Evolutionary conservation across 345 rosid species (phyloP).

Genomic region (Durio zibethinus): DNA sequence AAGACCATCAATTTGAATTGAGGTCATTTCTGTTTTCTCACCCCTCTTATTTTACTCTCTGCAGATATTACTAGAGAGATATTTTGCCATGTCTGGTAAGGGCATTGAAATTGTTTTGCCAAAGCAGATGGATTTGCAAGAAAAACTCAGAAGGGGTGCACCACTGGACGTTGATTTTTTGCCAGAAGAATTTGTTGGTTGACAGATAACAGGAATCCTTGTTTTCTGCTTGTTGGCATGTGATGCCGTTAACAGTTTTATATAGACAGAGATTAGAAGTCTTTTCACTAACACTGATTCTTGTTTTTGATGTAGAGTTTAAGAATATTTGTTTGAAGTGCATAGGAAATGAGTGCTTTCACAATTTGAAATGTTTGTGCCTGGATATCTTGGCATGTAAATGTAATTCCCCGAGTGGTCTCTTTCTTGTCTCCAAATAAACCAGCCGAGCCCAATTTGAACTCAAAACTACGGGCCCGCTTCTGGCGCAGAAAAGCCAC

Average conservation of each 20-base stretch:
- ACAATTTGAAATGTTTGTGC: too few relatives aligned
- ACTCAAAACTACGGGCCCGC: too few relatives aligned
- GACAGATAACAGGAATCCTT: neutral
- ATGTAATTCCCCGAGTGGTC: too few relatives aligned
- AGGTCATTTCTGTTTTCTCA: neutral
- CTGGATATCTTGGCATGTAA: too few relatives aligned
- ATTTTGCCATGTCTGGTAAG: conserved; percentile 54
- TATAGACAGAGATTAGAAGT: neutral
- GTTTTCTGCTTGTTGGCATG: neutral
- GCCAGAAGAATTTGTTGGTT: conserved; percentile 27
- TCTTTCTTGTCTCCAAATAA: too few relatives aligned
- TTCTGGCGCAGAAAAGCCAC: too few relatives aligned
- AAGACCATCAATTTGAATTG: neutral
- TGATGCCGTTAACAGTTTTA: neutral
- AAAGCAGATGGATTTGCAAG: conserved; percentile 61
- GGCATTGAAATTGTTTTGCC: conserved; percentile 74
- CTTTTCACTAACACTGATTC: neutral
- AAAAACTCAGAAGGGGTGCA: conserved; percentile 59
- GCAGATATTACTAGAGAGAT: conserved; percentile 87
- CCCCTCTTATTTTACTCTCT: conserved; percentile 12
- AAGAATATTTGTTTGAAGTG: neutral
- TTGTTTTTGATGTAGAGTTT: neutral
- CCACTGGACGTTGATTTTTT: conserved; percentile 47
- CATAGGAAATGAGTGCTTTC: too few relatives aligned
- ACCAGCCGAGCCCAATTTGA: too few relatives aligned